Base-by-base conservation (phyloP, 805 yeast genomes). In the Kazachstania kunashirensis region DNA sequence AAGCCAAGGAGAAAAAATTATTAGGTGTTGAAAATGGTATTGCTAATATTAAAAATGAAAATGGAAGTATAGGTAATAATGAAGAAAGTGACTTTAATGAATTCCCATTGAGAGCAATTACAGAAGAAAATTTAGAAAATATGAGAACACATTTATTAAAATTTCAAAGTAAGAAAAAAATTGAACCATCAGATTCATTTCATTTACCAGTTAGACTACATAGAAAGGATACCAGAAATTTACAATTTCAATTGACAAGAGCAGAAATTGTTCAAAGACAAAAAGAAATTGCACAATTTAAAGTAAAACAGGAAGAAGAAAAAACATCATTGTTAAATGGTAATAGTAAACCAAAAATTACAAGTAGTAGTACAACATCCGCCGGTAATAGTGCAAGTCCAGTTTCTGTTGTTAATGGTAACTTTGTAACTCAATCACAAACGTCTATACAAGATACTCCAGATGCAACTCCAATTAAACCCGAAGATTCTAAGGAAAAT, bases 211-310 rank as follows among this genome's bases (percentile, higher is more conserved):
- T 88, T 14, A 67, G 96, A 48, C 64, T 89, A 53, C 96, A 88
- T 57, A 71, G 97, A 48, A 88, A 89, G 54, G 97, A 89, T 59
- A 96, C 98, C 1, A 75, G 85, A 52, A 84, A 84, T 55, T 66
- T 89, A 53, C 96, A 88, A 56, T 83, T 83, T 53, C 94, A 85
- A 57, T 65, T 85, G 48, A 77, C 88, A 2, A 62, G 86, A 49
- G 76, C 79, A 40, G 92, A 83, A 53, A 71, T 82, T 47, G 89
- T 80, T 36, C 73, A 69, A 36, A 70, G 79, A 50, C 72, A 68
- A 50, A 63, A 59, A 37, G 77, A 73, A 46, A 63, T 66, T 40
- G 60, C 61, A 21, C 64, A 63, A 37, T 58, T 57, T 37, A 55
- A 56, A 40, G 49, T 45, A 19, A 49, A 48, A 25, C 53, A 59